Conservation (phyloP, 176 grass and related monocot species). For the Oryza australiensis region DNA sequence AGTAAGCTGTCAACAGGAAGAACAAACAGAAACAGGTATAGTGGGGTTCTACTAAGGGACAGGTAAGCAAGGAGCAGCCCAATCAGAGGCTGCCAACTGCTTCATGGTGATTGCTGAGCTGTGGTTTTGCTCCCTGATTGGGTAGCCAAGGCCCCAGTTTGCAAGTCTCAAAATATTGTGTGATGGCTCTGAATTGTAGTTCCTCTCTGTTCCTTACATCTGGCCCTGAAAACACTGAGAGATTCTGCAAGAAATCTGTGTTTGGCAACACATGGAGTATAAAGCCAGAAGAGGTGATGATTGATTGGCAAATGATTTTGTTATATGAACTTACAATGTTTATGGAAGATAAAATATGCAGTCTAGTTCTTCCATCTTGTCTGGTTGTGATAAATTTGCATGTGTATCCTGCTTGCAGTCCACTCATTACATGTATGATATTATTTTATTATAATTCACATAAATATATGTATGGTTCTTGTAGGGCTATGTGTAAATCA, state of each 20-base stretch:
- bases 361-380: background rate
- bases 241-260: background rate
- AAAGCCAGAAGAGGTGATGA: background rate
- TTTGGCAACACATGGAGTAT: background rate
- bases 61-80: slow-evolving; percentile 12
- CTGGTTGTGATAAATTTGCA: background rate
- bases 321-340: slow-evolving; percentile 18
- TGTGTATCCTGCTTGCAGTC: background rate
- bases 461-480: background rate
- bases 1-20: slow-evolving; percentile 10
- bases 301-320: background rate
- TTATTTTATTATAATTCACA: background rate
- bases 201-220: background rate
- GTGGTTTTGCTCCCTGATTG: slow-evolving; percentile 12
- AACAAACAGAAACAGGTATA: background rate
- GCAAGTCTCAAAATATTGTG: background rate
- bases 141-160: slow-evolving; percentile 25
- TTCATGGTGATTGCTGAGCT: slow-evolving; percentile 11
- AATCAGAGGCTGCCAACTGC: slow-evolving; percentile 28
- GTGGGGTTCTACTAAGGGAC: slow-evolving; percentile 1
- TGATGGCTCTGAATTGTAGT: background rate
- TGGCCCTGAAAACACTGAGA: background rate
- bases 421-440: background rate
- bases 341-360: background rate
- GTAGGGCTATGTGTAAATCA: too few species aligned